Base-by-base conservation (phyloP, 2,329 filamentous ascomycete genomes). In the Dendrostoma leiphaemia region DNA sequence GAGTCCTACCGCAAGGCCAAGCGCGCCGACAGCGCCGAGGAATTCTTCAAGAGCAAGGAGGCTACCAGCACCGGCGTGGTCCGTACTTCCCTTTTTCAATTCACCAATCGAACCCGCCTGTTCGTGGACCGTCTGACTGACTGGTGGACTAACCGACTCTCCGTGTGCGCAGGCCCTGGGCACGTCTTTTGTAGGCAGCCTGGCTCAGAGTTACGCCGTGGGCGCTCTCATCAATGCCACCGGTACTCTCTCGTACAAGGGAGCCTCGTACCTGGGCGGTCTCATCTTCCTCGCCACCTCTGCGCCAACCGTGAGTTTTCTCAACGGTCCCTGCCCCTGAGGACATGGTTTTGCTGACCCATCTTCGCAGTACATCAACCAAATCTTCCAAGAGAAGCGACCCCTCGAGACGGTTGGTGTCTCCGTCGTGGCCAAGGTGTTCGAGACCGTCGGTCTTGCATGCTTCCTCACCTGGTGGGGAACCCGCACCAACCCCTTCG, bases 401-500 rank as follows among this genome's bases (percentile, higher is more conserved):
- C 90, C 93, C 49, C 74, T 94, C 56, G 93, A 97, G 74, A 93
- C 90, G 59, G 85, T 97, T 63, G 91, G 90, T 63, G 88, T 97
- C 62, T 89, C 89, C 69, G 84, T 89, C 59, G 76, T 94, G 48
- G 88, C 90, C 68, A 92, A 94, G 75, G 77, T 94, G 64, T 83
- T 96, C 64, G 94, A 97, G 84, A 97, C 94, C 3, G 84, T 97
- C 57, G 94, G 93, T 61, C 83, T 97, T 56, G 91, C 89, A 60
- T 71, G 96, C 67, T 91, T 97, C 83, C 81, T 97, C 65, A 96
- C 91, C 70, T 97, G 90, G 89, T 97, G 93, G 93, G 93, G 93
- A 67, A 97, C 93, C 67, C 88, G 89, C 70, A 94, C 91, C 76
- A 93, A 91, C 79, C 91, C 91, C 58, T 95, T 96, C 74, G 85